A percentile compares a stretch with the other conserved stretches of the same genome.
These are phyloP conservation scores for Talaromyces sp. DNA, from an alignment of 2,329 filamentous ascomycete genomes.

Conservation along the genomic window DNA sequence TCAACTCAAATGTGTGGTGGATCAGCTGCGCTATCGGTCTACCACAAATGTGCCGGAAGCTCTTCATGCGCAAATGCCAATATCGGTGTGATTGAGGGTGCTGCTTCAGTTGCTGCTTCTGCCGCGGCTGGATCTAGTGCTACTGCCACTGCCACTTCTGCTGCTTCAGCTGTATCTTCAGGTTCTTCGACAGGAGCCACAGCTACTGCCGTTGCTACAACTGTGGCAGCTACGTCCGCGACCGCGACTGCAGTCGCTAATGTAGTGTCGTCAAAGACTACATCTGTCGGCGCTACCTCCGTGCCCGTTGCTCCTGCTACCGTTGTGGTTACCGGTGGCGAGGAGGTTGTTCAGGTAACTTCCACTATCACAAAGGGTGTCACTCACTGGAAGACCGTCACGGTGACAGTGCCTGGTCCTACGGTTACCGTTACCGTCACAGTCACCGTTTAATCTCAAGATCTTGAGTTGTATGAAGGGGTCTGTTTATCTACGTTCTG, in stretches of 20 bases:
- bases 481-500: background rate
- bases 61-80: conserved; percentile 16
- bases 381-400: background rate
- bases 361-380: background rate
- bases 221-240: background rate
- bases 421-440: background rate
- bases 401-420: conserved; percentile 2
- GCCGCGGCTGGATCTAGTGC: background rate
- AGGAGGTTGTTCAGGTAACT: background rate
- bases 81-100: conserved; percentile 15
- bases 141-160: background rate
- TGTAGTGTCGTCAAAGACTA: background rate
- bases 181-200: background rate
- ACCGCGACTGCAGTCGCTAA: background rate
- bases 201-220: background rate
- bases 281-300: background rate
- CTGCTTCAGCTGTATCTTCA: background rate
- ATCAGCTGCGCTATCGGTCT: conserved; percentile 23
- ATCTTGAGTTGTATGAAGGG: background rate
- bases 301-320: background rate
- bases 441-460: background rate
- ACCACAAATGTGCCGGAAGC: conserved; percentile 26
- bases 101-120: conserved; percentile 5
- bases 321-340: background rate
- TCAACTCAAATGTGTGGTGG: conserved; percentile 27